Base-by-base conservation (phyloP, 352 stramenopile genomes). In the Phytopythium cucurbitacearum region DNA sequence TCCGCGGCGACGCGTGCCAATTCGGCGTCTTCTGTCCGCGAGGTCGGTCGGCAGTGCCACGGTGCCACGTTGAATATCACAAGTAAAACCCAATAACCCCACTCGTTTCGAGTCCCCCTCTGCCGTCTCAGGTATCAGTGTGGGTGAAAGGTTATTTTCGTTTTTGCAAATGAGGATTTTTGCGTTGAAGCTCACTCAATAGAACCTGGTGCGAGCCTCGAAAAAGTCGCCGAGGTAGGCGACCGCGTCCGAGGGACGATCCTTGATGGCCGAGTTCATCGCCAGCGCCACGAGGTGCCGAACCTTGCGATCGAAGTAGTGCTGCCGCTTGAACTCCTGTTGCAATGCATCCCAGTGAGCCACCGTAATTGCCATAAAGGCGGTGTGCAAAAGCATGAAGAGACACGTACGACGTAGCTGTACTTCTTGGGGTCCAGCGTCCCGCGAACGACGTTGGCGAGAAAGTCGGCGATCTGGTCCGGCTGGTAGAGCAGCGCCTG, bases 251-350 rank as follows among this genome's bases (percentile, higher is more conserved):
- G 69, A 54, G 13, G 81, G 81, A 7, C 74, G 77, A 28, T 91
- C 81, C 40, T 79, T 76, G 32, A 90, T 62, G 2, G 79, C 76
- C 15, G 62, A 80, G 52, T 78, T 79, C 46, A 84, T 87, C 10
- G 70, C 74, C 9, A 89, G 55, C 2, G 80, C 64, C 33, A 89
- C 58, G n/a, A 90, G 60, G 36, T 86, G 74, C 21, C 78, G 77
- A n/a, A 92, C 71, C 56, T 90, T 89, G 45, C 79, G 75, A 38
- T 92, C 82, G 42, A 84, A 90, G 56, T 88, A 90, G 35, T 74
- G 59, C 64, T 89, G 77, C 8, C 77, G 71, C 46, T 81, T 73
- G 13, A 89, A 53, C 56, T 89, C 71, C 81, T 92, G 51, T 37
- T 33, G 7, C 41, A 48, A 28, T 28, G 21, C 21, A 28, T 28